phyloP scores from a whole-genome alignment of 169 alveolate species.

The Eimeria sp. region DNA sequence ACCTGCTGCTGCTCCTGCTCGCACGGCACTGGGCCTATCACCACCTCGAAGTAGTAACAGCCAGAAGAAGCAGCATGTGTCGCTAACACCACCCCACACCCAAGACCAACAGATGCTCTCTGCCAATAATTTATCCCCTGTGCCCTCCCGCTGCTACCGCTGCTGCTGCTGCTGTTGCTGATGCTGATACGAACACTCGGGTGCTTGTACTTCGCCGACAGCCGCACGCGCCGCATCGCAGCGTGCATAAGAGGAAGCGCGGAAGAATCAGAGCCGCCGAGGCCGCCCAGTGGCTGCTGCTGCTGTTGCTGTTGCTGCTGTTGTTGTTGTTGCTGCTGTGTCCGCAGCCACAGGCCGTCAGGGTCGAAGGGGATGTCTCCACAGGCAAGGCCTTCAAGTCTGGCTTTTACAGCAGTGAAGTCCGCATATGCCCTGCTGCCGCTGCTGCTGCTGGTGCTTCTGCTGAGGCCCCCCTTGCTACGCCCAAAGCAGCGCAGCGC shows the following conservation, averaged over 20 bases:
- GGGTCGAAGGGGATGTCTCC: slow-evolving; percentile 81
- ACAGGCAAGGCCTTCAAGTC: slow-evolving; percentile 62
- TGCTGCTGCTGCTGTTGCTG: slow-evolving; percentile 41
- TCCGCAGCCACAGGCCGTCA: slow-evolving; percentile 62
- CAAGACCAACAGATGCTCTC: slow-evolving; percentile 39
- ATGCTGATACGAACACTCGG: slow-evolving; percentile 68
- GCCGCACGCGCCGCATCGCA: slow-evolving; percentile 79
- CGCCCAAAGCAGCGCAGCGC: slow-evolving; percentile 61
- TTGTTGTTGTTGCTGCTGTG: slow-evolving; percentile 66
- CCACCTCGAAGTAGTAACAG: slow-evolving; percentile 62
- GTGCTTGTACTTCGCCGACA: slow-evolving; percentile 78
- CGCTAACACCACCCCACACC: slow-evolving; percentile 80
- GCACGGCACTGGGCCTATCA: slow-evolving; percentile 33
- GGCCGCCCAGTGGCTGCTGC: slow-evolving; percentile 33
- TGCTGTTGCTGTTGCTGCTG: slow-evolving; percentile 66
- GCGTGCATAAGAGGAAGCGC: slow-evolving; percentile 78
- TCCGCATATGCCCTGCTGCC: slow-evolving; percentile 43
- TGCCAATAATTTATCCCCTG: slow-evolving; percentile 36
- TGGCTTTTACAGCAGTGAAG: slow-evolving; percentile 47
- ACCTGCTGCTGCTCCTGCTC: slow-evolving; percentile 64
- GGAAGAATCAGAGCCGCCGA: slow-evolving; percentile 19
- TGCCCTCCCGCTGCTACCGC: slow-evolving; percentile 31
- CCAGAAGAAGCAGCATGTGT: slow-evolving; percentile 75
- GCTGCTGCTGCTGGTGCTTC: slow-evolving; percentile 67
- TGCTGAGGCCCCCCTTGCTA: slow-evolving; percentile 53